Evolutionary conservation across 345 rosid species (phyloP).

Genomic region (Theobroma cacao): DNA sequence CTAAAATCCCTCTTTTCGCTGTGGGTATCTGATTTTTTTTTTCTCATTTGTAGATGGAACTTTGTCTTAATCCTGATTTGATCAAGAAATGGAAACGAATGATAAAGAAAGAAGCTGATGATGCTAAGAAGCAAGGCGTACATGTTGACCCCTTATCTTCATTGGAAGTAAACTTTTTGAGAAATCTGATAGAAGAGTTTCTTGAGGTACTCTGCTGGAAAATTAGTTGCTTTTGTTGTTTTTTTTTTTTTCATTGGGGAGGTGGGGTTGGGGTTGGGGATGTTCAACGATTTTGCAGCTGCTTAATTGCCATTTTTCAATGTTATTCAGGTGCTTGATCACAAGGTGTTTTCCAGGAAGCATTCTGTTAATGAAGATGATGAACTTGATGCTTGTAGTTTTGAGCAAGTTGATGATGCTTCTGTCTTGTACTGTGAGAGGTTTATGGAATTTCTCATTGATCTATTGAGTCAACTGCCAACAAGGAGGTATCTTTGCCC

Average conservation of each 20-base stretch:
- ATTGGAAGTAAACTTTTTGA: slow-evolving; percentile 75
- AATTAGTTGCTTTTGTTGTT: neutral
- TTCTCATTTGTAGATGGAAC: slow-evolving; percentile 71
- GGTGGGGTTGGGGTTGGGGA: neutral
- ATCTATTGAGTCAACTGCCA: slow-evolving; percentile 93
- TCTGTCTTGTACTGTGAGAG: slow-evolving; percentile 89
- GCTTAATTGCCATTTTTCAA: slow-evolving; percentile 6
- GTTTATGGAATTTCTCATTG: slow-evolving; percentile 96
- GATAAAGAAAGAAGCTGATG: slow-evolving; percentile 75
- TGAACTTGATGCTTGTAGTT: slow-evolving; percentile 33
- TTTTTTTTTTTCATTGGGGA: neutral
- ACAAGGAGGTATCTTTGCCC: slow-evolving; percentile 73
- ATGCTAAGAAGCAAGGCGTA: slow-evolving; percentile 54
- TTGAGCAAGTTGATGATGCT: slow-evolving; percentile 60
- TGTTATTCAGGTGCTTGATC: slow-evolving; percentile 68
- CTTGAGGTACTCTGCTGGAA: slow-evolving; percentile 53
- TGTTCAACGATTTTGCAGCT: neutral
- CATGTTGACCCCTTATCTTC: slow-evolving; percentile 55
- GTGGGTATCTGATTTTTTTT: slow-evolving; percentile 12
- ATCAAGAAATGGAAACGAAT: slow-evolving; percentile 88
- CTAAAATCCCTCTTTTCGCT: too few species aligned
- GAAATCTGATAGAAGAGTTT: slow-evolving; percentile 85
- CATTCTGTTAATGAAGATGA: slow-evolving; percentile 28
- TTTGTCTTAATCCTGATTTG: slow-evolving; percentile 77
- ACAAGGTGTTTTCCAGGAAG: slow-evolving; percentile 50